Base-by-base conservation (phyloP, 495 filamentous ascomycete genomes). In the Aspergillus heteromorphus region DNA sequence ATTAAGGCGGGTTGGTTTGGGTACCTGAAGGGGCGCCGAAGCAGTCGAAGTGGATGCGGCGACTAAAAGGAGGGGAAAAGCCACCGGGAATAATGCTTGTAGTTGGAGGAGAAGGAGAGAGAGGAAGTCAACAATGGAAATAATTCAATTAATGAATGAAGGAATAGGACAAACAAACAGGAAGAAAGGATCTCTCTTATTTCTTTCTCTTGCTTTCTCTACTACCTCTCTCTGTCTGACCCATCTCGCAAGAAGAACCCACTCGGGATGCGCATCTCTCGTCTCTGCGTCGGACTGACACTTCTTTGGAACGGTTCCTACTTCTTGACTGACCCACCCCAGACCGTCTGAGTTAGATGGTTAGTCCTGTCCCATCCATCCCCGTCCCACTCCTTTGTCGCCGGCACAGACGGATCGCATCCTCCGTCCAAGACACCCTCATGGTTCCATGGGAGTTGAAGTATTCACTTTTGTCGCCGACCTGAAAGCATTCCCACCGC, bases 161-260 rank as follows among this genome's bases (percentile, higher is more conserved):
- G n/a, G n/a, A n/a, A n/a, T n/a, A n/a, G n/a, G n/a, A n/a, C n/a
- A n/a, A n/a, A n/a, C n/a, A n/a, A n/a, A n/a, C n/a, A n/a, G 23
- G 23, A 3, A 27, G 23, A 27, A 3, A 27, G 23, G 23, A 23
- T 49, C 20, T 30, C 30, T 34, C 47, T 47, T 56, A 38, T 48
- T 47, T 36, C 20, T 45, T 48, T 49, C 48, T 36, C 43, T 30
- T 48, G 45, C 45, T 55, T 41, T 19, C 36, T 14, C 47, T 48
- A 16, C 48, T 25, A 20, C 40, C 25, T 47, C 16, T 36, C 36
- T 29, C 20, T 49, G n/a, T 49, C 48, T 40, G 48, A 36, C n/a
- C 34, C 13, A 38, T 13, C 34, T 13, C 4, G 13, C 34, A 38
- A 38, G 13, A 36, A 36, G 8, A 38, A 38, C n/a, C 41, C 41